Evolutionary conservation across 2,329 filamentous ascomycete genomes (phyloP).

Genomic region (Teratosphaeria pseudoeucalypti): DNA sequence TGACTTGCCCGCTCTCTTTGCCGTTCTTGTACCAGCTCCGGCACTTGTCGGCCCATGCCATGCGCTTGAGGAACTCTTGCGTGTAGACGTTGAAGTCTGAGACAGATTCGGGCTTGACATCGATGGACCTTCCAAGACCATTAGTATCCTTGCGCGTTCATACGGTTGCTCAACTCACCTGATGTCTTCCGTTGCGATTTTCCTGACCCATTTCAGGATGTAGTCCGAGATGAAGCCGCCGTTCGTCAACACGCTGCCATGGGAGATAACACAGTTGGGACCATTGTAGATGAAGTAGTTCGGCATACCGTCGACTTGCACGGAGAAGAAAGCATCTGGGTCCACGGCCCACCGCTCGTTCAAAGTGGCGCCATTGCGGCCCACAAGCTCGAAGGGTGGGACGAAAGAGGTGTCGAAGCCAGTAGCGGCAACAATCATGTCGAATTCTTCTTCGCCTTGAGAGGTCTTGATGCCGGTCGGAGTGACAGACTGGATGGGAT

Average conservation of each 20-base stretch:
- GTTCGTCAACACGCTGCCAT: constrained; percentile 1
- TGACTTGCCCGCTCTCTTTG: background rate
- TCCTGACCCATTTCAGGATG: constrained; percentile 1
- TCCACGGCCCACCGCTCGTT: constrained; percentile 9
- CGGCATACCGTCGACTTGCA: constrained; percentile 19
- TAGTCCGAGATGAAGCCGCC: background rate
- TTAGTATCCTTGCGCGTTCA: background rate
- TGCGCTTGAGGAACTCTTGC: constrained; percentile 1
- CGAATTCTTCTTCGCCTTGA: constrained; percentile 18
- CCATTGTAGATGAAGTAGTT: constrained; percentile 22
- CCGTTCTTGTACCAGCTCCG: constrained; percentile 5
- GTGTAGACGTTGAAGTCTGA: constrained; percentile 2
- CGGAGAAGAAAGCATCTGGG: constrained; percentile 16
- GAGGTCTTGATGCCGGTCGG: background rate
- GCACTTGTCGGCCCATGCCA: constrained; percentile 3
- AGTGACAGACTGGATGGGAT: background rate
- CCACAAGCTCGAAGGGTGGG: constrained; percentile 23
- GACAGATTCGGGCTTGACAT: background rate
- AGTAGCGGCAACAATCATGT: constrained; percentile 36
- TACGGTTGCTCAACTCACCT: background rate
- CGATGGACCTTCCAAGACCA: background rate
- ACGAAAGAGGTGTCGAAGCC: constrained; percentile 27
- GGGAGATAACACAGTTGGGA: constrained; percentile 8
- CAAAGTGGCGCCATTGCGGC: constrained; percentile 24
- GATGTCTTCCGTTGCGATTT: constrained; percentile 1